Evolutionary conservation across 257 asterid species (phyloP).

Genomic region (Plantago ovata): DNA sequence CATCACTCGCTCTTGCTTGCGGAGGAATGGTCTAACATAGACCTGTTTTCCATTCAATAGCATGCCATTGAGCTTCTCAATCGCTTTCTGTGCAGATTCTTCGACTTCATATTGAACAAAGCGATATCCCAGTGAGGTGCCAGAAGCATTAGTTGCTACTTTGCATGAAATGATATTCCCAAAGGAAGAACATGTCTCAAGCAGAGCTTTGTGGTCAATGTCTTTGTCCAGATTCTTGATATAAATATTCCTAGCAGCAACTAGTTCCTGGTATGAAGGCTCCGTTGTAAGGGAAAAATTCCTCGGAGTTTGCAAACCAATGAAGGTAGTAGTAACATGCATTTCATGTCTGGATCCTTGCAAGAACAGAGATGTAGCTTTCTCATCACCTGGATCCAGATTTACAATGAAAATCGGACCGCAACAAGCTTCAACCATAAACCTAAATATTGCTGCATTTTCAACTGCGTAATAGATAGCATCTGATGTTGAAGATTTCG

Average conservation of each 20-base stretch:
- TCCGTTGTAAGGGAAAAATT: too few species aligned
- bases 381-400: too few species aligned
- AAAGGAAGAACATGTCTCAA: slow-evolving; percentile 75
- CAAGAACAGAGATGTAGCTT: too few species aligned
- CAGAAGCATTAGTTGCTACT: slow-evolving; percentile 63
- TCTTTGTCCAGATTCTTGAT: slow-evolving; percentile 93
- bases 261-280: too few species aligned
- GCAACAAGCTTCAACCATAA: too few species aligned
- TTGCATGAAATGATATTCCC: slow-evolving; percentile 81
- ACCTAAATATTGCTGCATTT: too few species aligned
- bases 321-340: too few species aligned
- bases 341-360: too few species aligned
- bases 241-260: slow-evolving; percentile 72
- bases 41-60: slow-evolving; percentile 80
- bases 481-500: too few species aligned
- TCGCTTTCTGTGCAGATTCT: slow-evolving; percentile 80
- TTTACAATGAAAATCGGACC: too few species aligned
- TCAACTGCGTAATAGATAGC: too few species aligned
- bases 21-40: slow-evolving; percentile 77
- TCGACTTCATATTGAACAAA: slow-evolving; percentile 80
- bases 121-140: slow-evolving; percentile 81
- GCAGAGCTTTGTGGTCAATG: slow-evolving; percentile 82
- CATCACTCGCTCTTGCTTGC: slow-evolving; percentile 82
- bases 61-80: slow-evolving; percentile 82
- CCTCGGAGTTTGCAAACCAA: too few species aligned